phyloP scores from a whole-genome alignment of 306 rosid genomes.

The Trichosanthes truncata region DNA sequence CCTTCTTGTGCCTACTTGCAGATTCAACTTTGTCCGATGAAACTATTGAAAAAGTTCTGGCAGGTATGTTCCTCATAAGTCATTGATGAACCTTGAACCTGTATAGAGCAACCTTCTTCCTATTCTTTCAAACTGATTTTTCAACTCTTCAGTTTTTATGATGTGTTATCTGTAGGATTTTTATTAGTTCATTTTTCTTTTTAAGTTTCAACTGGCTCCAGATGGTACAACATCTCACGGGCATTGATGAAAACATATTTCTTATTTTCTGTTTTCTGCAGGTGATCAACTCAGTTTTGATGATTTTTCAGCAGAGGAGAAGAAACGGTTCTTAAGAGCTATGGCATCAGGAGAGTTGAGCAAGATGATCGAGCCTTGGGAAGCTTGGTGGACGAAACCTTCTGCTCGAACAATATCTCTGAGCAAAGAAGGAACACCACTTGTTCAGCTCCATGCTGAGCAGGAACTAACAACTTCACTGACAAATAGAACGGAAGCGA shows the following conservation, averaged over 20 bases:
- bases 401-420: conserved; percentile 65
- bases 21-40: conserved; percentile 60
- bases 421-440: conserved; percentile 73
- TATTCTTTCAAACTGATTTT: background rate
- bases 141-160: background rate
- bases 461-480: conserved; percentile 16
- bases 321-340: conserved; percentile 74
- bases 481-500: conserved; percentile 18
- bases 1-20: conserved; percentile 25
- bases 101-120: background rate
- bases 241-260: conserved; percentile 16
- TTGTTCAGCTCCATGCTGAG: conserved; percentile 44
- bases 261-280: conserved; percentile 16
- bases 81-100: background rate
- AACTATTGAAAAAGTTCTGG: conserved; percentile 39
- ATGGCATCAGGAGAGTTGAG: conserved; percentile 76
- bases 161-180: background rate
- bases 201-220: background rate
- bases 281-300: conserved; percentile 66
- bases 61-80: conserved; percentile 36
- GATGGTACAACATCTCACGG: background rate
- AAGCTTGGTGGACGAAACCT: conserved; percentile 86
- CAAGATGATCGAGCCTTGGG: conserved; percentile 92
- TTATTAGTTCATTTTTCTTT: background rate
- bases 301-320: conserved; percentile 69